Conservation (phyloP, 73 alveolate genomes). For the Effrenium voratum region DNA sequence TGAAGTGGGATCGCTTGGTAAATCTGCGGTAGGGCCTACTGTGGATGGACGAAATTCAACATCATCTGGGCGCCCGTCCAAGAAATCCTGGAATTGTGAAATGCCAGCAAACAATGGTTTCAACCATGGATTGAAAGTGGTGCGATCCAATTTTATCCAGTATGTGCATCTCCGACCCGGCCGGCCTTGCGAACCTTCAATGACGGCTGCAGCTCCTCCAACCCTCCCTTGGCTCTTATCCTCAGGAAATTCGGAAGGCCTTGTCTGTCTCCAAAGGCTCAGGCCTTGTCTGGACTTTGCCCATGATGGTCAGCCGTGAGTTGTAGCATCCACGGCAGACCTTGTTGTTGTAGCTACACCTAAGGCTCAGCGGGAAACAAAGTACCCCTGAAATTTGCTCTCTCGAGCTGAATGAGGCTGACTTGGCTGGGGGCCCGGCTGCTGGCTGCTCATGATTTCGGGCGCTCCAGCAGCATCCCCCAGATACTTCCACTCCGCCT, state of each 20-base stretch:
- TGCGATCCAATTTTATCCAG: no score
- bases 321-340: slow-evolving; percentile 88
- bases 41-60: no score
- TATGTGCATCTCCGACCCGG: no score
- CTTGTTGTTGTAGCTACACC: slow-evolving; percentile 77
- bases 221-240: slow-evolving; percentile 72
- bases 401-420: not conserved
- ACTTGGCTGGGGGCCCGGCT: not conserved
- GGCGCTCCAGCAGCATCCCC: slow-evolving; percentile 63
- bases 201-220: slow-evolving; percentile 76
- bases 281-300: slow-evolving; percentile 45
- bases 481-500: slow-evolving; percentile 68
- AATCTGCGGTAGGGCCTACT: no score
- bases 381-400: no score
- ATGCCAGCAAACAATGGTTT: no score
- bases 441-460: slow-evolving; percentile 42
- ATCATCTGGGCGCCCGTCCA: no score
- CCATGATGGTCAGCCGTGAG: slow-evolving; percentile 53
- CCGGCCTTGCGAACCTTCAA: slow-evolving; percentile 79
- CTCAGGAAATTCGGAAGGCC: not conserved
- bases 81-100: no score
- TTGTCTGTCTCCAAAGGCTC: not conserved
- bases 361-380: not conserved
- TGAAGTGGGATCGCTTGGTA: no score
- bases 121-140: no score